Evolutionary conservation across 1,284 basidiomycete genomes (phyloP).

Genomic region (Hymenochaete sp.): DNA sequence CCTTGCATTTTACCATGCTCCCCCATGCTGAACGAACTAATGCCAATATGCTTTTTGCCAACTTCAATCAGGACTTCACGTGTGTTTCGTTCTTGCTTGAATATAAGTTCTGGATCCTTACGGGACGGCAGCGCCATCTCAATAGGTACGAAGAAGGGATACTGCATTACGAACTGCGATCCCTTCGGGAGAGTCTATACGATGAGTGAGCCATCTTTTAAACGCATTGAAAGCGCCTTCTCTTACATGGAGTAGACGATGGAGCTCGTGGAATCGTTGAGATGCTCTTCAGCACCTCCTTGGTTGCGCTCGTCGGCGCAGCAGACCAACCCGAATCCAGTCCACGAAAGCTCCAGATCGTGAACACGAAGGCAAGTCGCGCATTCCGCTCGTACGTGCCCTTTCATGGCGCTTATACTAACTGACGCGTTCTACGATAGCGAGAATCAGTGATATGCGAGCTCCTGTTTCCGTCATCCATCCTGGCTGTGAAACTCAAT

Average conservation of each 20-base stretch:
- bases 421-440: constrained; percentile 34
- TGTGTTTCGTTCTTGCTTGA: constrained; percentile 29
- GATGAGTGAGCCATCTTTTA: constrained; percentile 53
- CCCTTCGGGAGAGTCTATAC: constrained; percentile 95
- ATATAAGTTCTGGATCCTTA: not conserved
- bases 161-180: constrained; percentile 96
- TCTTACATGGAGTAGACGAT: constrained; percentile 48
- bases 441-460: constrained; percentile 99
- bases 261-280: constrained; percentile 94
- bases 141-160: constrained; percentile 92
- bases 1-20: constrained; percentile 21
- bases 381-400: constrained; percentile 21
- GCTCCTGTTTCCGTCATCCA: constrained; percentile 91
- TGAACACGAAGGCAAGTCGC: constrained; percentile 99
- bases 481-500: constrained; percentile 94
- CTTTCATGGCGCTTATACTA: not conserved
- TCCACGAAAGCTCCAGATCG: constrained; percentile 91
- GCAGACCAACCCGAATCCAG: constrained; percentile 83
- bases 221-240: not conserved
- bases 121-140: constrained; percentile 65
- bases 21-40: constrained; percentile 30
- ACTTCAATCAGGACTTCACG: constrained; percentile 87
- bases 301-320: constrained; percentile 93
- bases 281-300: constrained; percentile 98
- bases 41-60: constrained; percentile 69